Base-by-base conservation (phyloP, 2,329 filamentous ascomycete genomes). In the Neocucurbitaria cava region DNA sequence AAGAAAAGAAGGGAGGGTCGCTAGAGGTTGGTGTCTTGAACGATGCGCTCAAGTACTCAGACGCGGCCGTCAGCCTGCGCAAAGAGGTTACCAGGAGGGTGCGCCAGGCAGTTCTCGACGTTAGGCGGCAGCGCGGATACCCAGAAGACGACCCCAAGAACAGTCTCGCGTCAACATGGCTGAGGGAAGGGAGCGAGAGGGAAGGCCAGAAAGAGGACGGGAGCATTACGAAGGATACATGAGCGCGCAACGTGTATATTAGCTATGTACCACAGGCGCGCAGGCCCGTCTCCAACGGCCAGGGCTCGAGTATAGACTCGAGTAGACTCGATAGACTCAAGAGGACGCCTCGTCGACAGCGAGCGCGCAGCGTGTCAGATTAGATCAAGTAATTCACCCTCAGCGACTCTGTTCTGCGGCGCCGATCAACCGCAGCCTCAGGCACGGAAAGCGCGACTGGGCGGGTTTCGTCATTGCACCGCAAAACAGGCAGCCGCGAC, bases 131-230 rank as follows among this genome's bases (percentile, higher is more conserved):
- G 40, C 79, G 89, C 53, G 93, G 92, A 1, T 86, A 89, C 58
- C 85, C 89, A 0, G 92, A 96, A 55, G 89, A 96, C 63, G 91
- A 96, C 64, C 87, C 90, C 0, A 88, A 89, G 62, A 84, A 87
- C 43, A 89, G 87, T 8, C 77, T 93, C 24, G 91, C 90, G 0
- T 90, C 94, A 75, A 96, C 92, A 1, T 98, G 91, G 89, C 80
- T 84, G 31, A 76, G 78, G 59, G 86, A 86, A 67, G 84, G 84
- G 0, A 73, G 73, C 0, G 79, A 79, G 56, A 71, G 75, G 30
- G 83, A 85, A 61, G 86, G 86, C 2, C 80, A 79, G 60, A 87
- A 85, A 79, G 77, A 82, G 43, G 86, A 88, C 70, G 84, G 83
- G 23, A 87, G 83, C 53, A 83, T 82, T 75, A 81, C 87, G 40